Conservation (phyloP, 2,329 filamentous ascomycete species). For the Fusarium subglutinans region DNA sequence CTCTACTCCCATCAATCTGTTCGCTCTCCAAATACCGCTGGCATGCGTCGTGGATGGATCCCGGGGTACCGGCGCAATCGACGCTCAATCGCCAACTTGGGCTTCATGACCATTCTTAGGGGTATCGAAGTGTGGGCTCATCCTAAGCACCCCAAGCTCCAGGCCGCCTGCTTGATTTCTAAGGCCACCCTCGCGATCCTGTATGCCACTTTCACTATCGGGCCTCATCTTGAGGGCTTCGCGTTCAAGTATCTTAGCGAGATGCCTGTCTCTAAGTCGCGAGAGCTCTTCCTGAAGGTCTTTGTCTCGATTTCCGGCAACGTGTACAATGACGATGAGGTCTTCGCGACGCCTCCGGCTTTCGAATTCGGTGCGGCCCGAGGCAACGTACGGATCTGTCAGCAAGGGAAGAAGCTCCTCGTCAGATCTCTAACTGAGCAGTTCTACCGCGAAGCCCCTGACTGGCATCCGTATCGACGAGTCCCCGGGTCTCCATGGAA, state of each 20-base stretch:
- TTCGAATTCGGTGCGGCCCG: slow-evolving; percentile 36
- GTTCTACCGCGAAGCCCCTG: slow-evolving; percentile 17
- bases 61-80: not conserved
- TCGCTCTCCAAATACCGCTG: not conserved
- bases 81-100: slow-evolving; percentile 32
- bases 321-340: not conserved
- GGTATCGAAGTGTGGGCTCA: slow-evolving; percentile 9
- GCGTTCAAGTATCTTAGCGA: not conserved
- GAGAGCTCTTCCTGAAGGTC: slow-evolving; percentile 7
- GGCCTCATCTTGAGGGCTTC: slow-evolving; percentile 12
- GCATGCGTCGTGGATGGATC: not conserved
- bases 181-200: slow-evolving; percentile 32
- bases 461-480: slow-evolving; percentile 33
- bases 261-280: not conserved
- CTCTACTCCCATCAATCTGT: not conserved
- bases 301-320: not conserved
- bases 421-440: slow-evolving; percentile 13
- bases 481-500: slow-evolving; percentile 40
- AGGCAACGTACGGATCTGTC: slow-evolving; percentile 29
- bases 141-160: slow-evolving; percentile 28
- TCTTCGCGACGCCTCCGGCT: not conserved
- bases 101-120: slow-evolving; percentile 41
- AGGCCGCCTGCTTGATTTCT: slow-evolving; percentile 23
- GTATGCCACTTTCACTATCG: slow-evolving; percentile 32
- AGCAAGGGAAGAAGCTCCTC: slow-evolving; percentile 27